Conservation (phyloP, 257 asterid species). For the Nicotiana tomentosiformis region DNA sequence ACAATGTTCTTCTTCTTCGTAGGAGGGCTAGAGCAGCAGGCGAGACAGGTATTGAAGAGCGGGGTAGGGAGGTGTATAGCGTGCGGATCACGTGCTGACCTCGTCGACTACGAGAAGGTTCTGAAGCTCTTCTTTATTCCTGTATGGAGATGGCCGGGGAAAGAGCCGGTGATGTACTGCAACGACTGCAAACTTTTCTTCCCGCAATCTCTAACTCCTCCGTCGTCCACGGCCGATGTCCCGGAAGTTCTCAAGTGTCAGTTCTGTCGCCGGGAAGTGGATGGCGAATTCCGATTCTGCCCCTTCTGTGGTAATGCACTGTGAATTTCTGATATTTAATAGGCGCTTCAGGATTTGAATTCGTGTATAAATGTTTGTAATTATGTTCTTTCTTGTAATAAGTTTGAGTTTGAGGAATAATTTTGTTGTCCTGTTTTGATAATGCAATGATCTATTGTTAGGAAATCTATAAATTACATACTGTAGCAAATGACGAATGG, state of each 20-base stretch:
- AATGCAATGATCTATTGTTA: neutral
- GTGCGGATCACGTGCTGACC: slow-evolving; percentile 72
- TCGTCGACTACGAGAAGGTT: slow-evolving; percentile 73
- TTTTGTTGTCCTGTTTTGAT: neutral
- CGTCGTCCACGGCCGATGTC: slow-evolving; percentile 15
- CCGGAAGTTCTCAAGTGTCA: slow-evolving; percentile 29
- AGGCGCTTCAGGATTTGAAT: neutral
- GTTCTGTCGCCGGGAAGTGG: slow-evolving; percentile 48
- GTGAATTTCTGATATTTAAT: slow-evolving; percentile 10
- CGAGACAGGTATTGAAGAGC: slow-evolving; percentile 53
- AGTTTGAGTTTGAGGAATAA: neutral
- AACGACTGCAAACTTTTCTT: slow-evolving; percentile 54
- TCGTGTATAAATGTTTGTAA: neutral
- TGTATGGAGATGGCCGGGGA: slow-evolving; percentile 81
- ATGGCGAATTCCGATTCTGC: slow-evolving; percentile 54
- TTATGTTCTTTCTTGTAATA: neutral
- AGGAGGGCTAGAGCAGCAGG: slow-evolving; percentile 75
- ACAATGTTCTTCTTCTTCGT: slow-evolving; percentile 75
- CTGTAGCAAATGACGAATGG: neutral
- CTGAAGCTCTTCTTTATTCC: slow-evolving; percentile 78
- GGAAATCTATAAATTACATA: neutral
- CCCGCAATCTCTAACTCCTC: slow-evolving; percentile 41
- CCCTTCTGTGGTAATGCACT: slow-evolving; percentile 65
- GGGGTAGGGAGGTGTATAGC: slow-evolving; percentile 63
- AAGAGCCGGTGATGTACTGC: slow-evolving; percentile 59